Evolutionary conservation across 2,329 filamentous ascomycete species (phyloP).

Genomic region (Sporothrix dimorphospora): DNA sequence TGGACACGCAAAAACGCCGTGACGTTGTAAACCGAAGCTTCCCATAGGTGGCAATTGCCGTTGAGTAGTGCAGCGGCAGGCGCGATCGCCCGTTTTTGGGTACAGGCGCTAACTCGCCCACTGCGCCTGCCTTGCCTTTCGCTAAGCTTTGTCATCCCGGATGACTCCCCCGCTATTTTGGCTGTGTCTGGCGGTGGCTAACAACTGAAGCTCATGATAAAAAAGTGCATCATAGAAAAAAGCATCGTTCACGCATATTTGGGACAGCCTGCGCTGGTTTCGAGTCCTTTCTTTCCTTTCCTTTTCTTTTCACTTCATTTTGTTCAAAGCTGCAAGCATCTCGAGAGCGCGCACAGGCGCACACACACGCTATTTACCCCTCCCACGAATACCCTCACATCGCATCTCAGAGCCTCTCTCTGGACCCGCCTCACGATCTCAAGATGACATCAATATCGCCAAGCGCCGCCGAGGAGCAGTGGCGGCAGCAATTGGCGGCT

Average conservation of each 20-base stretch:
- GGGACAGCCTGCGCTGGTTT: not conserved
- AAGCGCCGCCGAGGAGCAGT: conserved; percentile 52
- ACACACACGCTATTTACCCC: not conserved
- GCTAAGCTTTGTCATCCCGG: conserved; percentile 33
- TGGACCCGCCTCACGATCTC: not conserved
- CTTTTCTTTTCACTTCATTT: not conserved
- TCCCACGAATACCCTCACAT: not conserved
- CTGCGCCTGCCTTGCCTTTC: conserved; percentile 38
- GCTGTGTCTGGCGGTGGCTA: not conserved
- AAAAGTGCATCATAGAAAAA: conserved; percentile 8
- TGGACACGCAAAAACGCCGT: not conserved
- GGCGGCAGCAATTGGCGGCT: conserved; percentile 80
- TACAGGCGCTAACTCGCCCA: conserved; percentile 1
- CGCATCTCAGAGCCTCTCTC: conserved; percentile 2
- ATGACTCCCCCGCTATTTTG: conserved; percentile 29
- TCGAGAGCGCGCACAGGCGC: not conserved
- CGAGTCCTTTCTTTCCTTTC: not conserved
- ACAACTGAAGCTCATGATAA: not conserved
- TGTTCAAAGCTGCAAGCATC: not conserved
- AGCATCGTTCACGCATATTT: not conserved
- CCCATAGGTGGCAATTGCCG: not conserved
- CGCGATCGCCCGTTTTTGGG: not conserved
- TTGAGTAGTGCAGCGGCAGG: conserved; percentile 6
- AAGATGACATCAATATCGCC: conserved; percentile 25
- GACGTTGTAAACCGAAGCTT: not conserved